Evolutionary conservation across 176 grass and related monocot genomes (phyloP), one percentile per base, ranked within the genome.

Genomic region (Oryza nivara): DNA sequence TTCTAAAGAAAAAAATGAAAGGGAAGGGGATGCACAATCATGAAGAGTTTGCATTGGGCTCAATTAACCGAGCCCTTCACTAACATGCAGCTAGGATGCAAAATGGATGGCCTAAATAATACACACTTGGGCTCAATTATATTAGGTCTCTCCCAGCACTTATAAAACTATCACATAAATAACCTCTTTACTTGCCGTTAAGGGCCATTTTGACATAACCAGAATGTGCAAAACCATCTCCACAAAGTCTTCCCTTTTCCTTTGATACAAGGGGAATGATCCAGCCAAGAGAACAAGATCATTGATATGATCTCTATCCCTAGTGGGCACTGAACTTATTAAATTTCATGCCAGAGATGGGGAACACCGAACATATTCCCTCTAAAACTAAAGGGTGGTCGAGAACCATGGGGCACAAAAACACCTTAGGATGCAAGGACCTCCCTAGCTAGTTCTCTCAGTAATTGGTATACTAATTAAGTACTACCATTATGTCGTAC

Each of bases 291-390:
- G 83, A 88, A 76, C 72, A 76, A 89, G 73, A 86, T 82, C 43
- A 15, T 67, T 73, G 88, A 89, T 77, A 64, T 20, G 72, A 85
- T 89, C 78, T 43, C 13, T 75, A 85, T 89, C 78, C 52, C 13
- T 75, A 75, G 76, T 80, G 82, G 81, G 66, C 44, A 7, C 17
- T 82, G 51, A 72, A 30, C 77, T 52, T 71, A 71, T 30, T 73
- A 64, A 77, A 89, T 72, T 68, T 82, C 83, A 34, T 75, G 67
- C 71, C 73, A 14, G 34, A 58, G 45, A 46, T 35, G 45, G 34
- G 45, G 12, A 65, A 60, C 11, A 60, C 34, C 23, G 88, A 86
- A 90, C 68, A 30, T 79, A 86, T 90, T 86, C 88, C 12, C 3
- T 2, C 13, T 22, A 9, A 20, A 11, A 35, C 78, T 40, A 89